phyloP scores from a whole-genome alignment of 2,329 filamentous ascomycete genomes.

The Herpomyces periplanetae region DNA sequence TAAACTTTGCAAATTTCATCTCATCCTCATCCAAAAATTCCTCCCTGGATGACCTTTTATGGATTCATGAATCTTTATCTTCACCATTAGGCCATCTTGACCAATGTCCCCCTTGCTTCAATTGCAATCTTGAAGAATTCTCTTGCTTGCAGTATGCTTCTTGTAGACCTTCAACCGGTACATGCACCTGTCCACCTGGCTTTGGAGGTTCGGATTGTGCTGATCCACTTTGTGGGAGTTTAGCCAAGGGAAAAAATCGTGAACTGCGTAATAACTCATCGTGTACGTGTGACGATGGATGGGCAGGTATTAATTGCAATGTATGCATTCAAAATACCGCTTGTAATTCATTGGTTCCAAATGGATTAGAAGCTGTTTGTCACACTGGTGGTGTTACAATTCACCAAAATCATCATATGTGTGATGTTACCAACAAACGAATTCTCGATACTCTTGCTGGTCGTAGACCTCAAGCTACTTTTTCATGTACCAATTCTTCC shows the following conservation, averaged over 20 bases:
- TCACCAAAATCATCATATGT: constrained; percentile 87
- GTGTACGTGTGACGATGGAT: constrained; percentile 67
- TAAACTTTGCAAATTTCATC: no score
- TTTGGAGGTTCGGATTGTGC: constrained; percentile 85
- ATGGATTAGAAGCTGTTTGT: constrained; percentile 43
- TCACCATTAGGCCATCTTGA: constrained; percentile 2
- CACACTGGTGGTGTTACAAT: constrained; percentile 66
- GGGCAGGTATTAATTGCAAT: constrained; percentile 86
- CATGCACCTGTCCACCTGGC: constrained; percentile 62
- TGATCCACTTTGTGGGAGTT: constrained; percentile 53
- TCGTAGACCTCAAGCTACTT: constrained; percentile 65
- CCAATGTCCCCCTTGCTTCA: constrained; percentile 26
- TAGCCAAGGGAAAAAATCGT: constrained; percentile 40
- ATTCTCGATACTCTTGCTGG: constrained; percentile 55
- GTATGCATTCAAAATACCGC: constrained; percentile 51
- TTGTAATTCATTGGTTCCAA: constrained; percentile 57
- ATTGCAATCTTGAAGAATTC: constrained; percentile 77
- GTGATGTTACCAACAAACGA: constrained; percentile 79
- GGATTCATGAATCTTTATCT: constrained; percentile 1
- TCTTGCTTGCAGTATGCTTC: constrained; percentile 58
- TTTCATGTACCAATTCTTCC: constrained; percentile 38
- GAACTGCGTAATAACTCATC: constrained; percentile 25
- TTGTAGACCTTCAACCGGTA: constrained; percentile 61
- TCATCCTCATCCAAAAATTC: constrained; percentile 36
- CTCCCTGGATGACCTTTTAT: constrained; percentile 18